These are phyloP conservation scores for Avicennia marina DNA, from an alignment of 257 asterid species.

Conservation along the genomic window DNA sequence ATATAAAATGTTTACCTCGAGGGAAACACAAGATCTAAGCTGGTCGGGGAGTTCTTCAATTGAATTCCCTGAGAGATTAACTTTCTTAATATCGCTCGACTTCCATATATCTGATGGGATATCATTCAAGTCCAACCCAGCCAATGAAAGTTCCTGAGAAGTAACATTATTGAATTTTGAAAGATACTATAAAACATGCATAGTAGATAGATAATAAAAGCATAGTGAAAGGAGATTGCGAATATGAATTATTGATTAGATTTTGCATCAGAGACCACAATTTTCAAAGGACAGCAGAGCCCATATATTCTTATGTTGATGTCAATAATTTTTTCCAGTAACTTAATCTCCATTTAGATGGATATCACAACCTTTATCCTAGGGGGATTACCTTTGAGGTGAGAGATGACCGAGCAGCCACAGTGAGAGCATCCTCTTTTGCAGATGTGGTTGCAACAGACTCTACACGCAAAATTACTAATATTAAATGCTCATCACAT, in stretches of 20 bases:
- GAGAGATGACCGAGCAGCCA: constrained; percentile 72
- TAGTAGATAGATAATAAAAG: constrained; percentile 14
- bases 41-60: constrained; percentile 81
- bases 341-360: constrained; percentile 14
- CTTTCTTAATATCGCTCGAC: constrained; percentile 57
- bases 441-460: constrained; percentile 45
- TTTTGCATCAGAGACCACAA: constrained; percentile 2
- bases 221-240: not conserved
- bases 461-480: constrained; percentile 36
- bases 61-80: constrained; percentile 72
- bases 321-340: constrained; percentile 1
- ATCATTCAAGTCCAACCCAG: constrained; percentile 50
- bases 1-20: constrained; percentile 55
- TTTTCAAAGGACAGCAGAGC: constrained; percentile 2
- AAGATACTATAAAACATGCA: not conserved
- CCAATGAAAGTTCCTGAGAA: constrained; percentile 82
- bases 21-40: constrained; percentile 66
- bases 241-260: constrained; percentile 7
- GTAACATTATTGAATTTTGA: constrained; percentile 15
- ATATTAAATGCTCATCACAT: constrained; percentile 16
- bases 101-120: constrained; percentile 86
- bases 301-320: constrained; percentile 6
- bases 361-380: constrained; percentile 1
- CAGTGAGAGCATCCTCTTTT: constrained; percentile 57
- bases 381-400: constrained; percentile 64